A percentile compares a stretch with the other conserved stretches of the same genome.
Conservation (phyloP, 1,284 basidiomycete species). For the Malassezia equina region DNA sequence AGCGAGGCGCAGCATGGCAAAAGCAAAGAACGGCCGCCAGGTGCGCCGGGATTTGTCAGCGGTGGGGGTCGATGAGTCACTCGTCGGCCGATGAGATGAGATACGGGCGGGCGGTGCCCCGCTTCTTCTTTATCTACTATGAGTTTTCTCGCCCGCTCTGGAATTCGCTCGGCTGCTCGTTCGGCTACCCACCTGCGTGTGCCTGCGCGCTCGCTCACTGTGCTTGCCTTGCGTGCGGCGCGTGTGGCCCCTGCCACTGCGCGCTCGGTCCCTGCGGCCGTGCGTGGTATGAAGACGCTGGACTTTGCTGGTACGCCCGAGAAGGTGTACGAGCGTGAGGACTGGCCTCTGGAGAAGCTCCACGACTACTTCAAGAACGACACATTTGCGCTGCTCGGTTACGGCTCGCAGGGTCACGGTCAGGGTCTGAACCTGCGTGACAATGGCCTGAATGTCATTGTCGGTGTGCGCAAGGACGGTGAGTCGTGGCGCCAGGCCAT, state of each 20-base stretch:
- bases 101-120: neutral
- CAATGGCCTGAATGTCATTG: conserved; percentile 95
- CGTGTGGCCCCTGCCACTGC: neutral
- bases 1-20: neutral
- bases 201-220: conserved; percentile 12
- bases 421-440: conserved; percentile 98
- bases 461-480: conserved; percentile 94
- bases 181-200: neutral
- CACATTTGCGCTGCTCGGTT: conserved; percentile 83
- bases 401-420: conserved; percentile 90
- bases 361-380: conserved; percentile 97
- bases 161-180: conserved; percentile 8
- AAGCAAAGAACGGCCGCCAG: neutral
- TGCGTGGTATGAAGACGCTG: conserved; percentile 77
- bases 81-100: neutral
- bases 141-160: conserved; percentile 8
- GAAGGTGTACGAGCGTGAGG: conserved; percentile 88
- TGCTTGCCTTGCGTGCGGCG: conserved; percentile 4
- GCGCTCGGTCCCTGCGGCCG: conserved; percentile 24
- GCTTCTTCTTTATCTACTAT: neutral
- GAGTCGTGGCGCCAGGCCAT: conserved; percentile 91
- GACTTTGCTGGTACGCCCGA: conserved; percentile 92
- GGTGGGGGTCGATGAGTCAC: neutral
- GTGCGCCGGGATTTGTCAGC: neutral
- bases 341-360: conserved; percentile 95